Percentiles rank a stretch among this genome's conserved stretches.
Evolutionary conservation across 75 land plant genomes (phyloP).

Genomic region (Azolla pinnata): DNA sequence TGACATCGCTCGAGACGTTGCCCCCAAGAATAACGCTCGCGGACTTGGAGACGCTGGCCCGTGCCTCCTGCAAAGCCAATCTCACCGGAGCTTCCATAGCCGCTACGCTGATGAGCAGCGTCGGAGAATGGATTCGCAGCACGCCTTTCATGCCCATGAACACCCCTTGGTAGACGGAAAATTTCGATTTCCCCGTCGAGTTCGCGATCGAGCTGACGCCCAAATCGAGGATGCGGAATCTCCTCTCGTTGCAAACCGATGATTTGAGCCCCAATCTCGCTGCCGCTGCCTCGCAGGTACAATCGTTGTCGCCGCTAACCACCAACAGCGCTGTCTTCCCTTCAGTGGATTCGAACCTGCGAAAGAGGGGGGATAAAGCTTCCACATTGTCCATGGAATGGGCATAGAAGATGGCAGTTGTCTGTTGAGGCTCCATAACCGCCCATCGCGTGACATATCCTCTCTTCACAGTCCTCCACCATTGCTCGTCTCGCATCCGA

Average conservation of each 20-base stretch:
- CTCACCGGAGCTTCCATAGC: conserved; percentile 51
- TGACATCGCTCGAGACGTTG: conserved; percentile 30
- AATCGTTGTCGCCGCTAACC: conserved; percentile 66
- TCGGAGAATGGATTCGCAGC: conserved; percentile 78
- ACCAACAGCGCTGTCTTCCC: conserved; percentile 81
- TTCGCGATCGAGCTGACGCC: conserved; percentile 45
- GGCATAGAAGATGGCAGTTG: conserved; percentile 84
- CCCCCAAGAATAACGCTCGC: no score
- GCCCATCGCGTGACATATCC: conserved; percentile 99
- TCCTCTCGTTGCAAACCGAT: conserved; percentile 59
- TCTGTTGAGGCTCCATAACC: conserved; percentile 89
- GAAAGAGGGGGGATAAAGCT: conserved; percentile 73
- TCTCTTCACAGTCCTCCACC: conserved; percentile 83
- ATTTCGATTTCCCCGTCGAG: conserved; percentile 47
- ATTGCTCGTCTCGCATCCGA: conserved; percentile 90
- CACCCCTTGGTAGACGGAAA: conserved; percentile 58
- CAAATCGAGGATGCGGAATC: conserved; percentile 91
- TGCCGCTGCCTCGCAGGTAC: conserved; percentile 87
- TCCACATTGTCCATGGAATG: conserved; percentile 67
- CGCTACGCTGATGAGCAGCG: conserved; percentile 56
- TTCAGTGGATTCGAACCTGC: conserved; percentile 57
- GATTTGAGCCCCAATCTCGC: conserved; percentile 54
- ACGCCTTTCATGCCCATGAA: conserved; percentile 79
- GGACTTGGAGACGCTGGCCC: conserved; percentile 31
- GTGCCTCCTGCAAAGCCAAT: conserved; percentile 68